phyloP scores from a whole-genome alignment of 768 basidiomycete species.

The Suillus subluteus region DNA sequence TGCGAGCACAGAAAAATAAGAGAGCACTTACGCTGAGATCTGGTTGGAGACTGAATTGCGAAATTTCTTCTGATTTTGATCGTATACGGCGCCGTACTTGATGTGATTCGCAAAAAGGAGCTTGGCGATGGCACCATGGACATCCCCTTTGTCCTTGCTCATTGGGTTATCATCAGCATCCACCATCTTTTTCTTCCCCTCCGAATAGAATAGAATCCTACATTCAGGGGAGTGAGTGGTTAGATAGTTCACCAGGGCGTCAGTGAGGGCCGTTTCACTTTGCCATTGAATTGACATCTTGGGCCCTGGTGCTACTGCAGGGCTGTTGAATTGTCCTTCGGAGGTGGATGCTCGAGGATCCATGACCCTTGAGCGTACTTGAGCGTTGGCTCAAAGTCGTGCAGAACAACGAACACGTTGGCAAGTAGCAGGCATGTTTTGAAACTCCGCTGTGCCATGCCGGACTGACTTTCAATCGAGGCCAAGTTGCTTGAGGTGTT shows the following conservation, averaged over 20 bases:
- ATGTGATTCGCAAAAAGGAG: too few species aligned
- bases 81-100: too few species aligned
- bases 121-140: too few species aligned
- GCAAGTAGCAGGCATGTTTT: background rate
- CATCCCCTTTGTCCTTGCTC: background rate
- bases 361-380: background rate
- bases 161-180: background rate
- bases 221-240: background rate
- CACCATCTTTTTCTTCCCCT: background rate
- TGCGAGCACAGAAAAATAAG: too few species aligned
- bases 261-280: background rate
- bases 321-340: background rate
- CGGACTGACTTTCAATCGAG: too few species aligned
- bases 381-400: background rate
- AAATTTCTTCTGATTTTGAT: too few species aligned
- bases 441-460: background rate
- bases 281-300: background rate
- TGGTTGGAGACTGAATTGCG: too few species aligned
- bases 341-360: background rate
- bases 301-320: background rate
- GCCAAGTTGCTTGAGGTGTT: too few species aligned
- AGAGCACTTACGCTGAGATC: too few species aligned
- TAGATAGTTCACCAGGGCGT: background rate
- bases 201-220: background rate
- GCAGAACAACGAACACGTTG: background rate